Evolutionary conservation across 2,329 filamentous ascomycete species (phyloP), one percentile per base, ranked within the genome.

Genomic region (Sporothrix sp.): DNA sequence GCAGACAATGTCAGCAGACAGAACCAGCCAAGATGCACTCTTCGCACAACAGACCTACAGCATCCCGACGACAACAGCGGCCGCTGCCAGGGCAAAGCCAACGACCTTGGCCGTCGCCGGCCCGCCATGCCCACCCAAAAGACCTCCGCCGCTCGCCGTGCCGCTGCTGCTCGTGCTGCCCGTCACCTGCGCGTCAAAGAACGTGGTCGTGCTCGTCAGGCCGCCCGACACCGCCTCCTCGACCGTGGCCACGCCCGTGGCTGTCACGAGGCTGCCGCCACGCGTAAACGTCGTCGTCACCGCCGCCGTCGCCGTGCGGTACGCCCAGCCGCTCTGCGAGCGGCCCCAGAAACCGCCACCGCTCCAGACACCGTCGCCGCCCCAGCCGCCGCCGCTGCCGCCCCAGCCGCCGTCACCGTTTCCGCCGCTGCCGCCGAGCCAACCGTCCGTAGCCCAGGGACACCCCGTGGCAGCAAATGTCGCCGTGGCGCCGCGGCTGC

Each of bases 381-480:
- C 58, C 33, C 52, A 56, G 2, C 39, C 49, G n/a, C 54, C 58
- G 32, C 66, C 65, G 28, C 66, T 63, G 58, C 65, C 66, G 32
- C 61, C 62, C 35, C 62, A 62, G 27, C 58, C 54, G 32, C 57
- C 55, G 14, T 10, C 18, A 18, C 68, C 68, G 30, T 66, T 63
- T 20, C 27, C 40, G 14, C 65, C 64, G 25, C 61, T 60, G 6
- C 68, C 67, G 33, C 67, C 66, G 32, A 65, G 64, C 68, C 68
- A 71, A 0, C 63, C 66, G 3, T 66, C 67, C 54, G 62, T 60
- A 13, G 21, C 40, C 61, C 66, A 71, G 25, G 50, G 61, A 54
- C 69, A 71, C 2, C 68, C 68, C 1, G 68, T 71, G 3, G 71
- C 65, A 21, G 69, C 71, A 52, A 66, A 68, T 16, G 62, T 62